Evolutionary conservation across 768 basidiomycete species (phyloP).

Genomic region (Kondoa malvinella): DNA sequence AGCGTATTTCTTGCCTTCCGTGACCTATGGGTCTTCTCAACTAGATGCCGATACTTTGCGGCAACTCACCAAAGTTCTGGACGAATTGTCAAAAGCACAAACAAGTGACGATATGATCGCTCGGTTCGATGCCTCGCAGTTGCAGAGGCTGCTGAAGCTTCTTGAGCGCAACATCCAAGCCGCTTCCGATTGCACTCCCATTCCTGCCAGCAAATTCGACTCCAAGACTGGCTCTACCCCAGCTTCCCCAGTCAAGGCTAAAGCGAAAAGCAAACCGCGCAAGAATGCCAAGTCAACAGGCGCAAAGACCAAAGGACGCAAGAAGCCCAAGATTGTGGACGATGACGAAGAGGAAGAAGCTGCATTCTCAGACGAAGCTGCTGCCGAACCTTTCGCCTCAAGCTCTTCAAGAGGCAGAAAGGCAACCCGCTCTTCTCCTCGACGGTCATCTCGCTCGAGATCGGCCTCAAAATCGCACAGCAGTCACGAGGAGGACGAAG

Average conservation of each 20-base stretch:
- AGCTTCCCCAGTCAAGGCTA: conserved; percentile 20
- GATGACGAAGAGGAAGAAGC: conserved; percentile 29
- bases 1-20: conserved; percentile 4
- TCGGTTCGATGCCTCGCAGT: conserved; percentile 10
- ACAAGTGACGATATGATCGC: neutral
- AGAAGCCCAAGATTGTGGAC: conserved; percentile 9
- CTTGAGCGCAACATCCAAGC: conserved; percentile 61
- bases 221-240: neutral
- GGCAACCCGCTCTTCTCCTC: neutral
- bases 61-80: neutral
- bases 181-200: conserved; percentile 59
- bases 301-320: neutral
- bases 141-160: conserved; percentile 55
- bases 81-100: neutral
- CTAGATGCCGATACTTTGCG: neutral
- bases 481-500: neutral
- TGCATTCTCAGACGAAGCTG: conserved; percentile 13
- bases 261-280: conserved; percentile 32
- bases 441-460: neutral
- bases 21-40: neutral
- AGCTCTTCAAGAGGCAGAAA: neutral
- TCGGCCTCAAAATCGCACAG: neutral
- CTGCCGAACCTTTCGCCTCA: conserved; percentile 3
- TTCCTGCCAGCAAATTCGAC: conserved; percentile 32
- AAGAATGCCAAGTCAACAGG: conserved; percentile 30